Evolutionary conservation across 179 eudicot genomes (phyloP).

Genomic region (Silene coronaria): DNA sequence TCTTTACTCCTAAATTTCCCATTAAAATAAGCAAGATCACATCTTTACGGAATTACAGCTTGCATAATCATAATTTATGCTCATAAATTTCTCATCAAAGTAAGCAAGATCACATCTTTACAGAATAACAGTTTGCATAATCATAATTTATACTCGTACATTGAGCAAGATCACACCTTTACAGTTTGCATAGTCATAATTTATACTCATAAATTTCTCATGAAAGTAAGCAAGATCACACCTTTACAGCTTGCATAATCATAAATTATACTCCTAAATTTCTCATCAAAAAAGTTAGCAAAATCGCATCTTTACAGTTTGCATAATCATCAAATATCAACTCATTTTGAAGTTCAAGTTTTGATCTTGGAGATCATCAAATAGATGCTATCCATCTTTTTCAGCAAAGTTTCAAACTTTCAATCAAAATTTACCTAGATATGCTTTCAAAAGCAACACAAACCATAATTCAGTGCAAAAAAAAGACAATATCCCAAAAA

Average conservation of each 20-base stretch:
- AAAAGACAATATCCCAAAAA: conserved; percentile 1
- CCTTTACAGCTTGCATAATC: background rate
- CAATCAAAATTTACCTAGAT: background rate
- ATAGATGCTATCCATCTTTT: background rate
- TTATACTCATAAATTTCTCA: background rate
- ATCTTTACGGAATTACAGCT: background rate
- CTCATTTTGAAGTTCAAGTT: background rate
- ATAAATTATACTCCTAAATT: background rate
- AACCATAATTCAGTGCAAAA: background rate
- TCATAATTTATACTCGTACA: background rate
- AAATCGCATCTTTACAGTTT: background rate
- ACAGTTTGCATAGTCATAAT: too few relatives aligned
- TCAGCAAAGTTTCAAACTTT: background rate
- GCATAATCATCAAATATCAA: background rate
- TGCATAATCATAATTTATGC: background rate
- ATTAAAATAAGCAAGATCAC: background rate
- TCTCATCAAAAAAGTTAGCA: background rate
- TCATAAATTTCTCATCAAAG: background rate
- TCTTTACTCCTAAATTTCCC: background rate
- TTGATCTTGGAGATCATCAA: background rate
- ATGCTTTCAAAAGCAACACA: too few relatives aligned
- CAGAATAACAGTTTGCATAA: background rate
- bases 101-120: background rate
- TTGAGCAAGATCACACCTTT: too few relatives aligned
- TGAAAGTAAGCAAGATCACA: background rate